Evolutionary conservation across 306 rosid genomes (phyloP), one percentile per base, ranked within the genome.

Genomic region (Trifolium repens): DNA sequence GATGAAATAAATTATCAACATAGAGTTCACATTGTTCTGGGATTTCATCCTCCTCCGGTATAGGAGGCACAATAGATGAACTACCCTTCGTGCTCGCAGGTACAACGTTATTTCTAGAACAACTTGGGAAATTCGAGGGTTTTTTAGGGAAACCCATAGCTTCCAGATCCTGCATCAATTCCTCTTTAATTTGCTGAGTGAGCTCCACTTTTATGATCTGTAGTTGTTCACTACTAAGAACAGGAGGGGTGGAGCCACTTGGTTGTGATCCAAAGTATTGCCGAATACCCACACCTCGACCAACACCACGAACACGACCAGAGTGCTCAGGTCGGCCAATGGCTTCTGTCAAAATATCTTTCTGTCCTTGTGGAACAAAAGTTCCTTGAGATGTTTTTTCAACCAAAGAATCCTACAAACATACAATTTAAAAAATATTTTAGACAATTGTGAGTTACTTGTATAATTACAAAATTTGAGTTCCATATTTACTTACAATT

Each of bases 331-430:
- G 67, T 61, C 5, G 22, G 19, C 67, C 67, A 34, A 61, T 61
- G 67, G 67, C 67, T 61, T 61, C 67, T 8, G 67, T 16, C 44
- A 61, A 61, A 34, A 61, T 61, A 61, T 61, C 67, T 32, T 61
- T 61, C 15, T 43, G 67, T n/a, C 67, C 67, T 32, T 34, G 44
- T 61, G 67, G 67, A 61, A 61, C 43, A 61, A 61, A 61, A 34
- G 24, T 16, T 61, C 67, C 67, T 61, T 61, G 67, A 8, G 67
- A 15, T 61, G 67, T 32, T 61, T 61, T 34, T 61, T 61, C 67
- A 34, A 61, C 67, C 11, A 61, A 17, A 61, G 44, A 61, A 61
- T 61, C 67, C 67, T 61, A 61, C 12, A 61, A 60, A 35, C 44
- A 30, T 30, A 27, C 14, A 61, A 61, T 34, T 7, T 61, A 32